Evolutionary conservation across 306 rosid species (phyloP).

Genomic region (Sechiopsis laciniata): DNA sequence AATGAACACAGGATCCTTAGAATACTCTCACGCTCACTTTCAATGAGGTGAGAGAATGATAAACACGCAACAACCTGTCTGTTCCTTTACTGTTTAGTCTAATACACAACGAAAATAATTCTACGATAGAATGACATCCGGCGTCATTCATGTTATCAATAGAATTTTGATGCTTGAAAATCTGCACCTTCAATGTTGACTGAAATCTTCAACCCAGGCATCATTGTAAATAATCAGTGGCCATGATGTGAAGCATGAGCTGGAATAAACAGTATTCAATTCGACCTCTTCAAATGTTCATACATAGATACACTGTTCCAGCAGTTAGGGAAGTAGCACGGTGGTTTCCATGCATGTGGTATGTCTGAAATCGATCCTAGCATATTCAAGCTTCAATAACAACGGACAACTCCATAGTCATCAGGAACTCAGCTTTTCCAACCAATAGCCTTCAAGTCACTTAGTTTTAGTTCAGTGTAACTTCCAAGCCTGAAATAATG

Average conservation of each 20-base stretch:
- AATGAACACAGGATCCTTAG: not conserved
- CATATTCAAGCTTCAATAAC: conserved; percentile 10
- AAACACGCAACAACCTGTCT: conserved; percentile 10
- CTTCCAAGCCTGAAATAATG: conserved; percentile 64
- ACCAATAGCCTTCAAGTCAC: conserved; percentile 60
- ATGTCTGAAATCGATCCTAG: conserved; percentile 14
- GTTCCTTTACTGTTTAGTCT: conserved; percentile 8
- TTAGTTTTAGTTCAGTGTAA: conserved; percentile 58
- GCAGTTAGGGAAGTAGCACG: not conserved
- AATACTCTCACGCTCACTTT: not conserved
- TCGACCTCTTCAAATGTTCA: conserved; percentile 11
- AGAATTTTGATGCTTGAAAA: conserved; percentile 8
- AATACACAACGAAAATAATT: conserved; percentile 9
- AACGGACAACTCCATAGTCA: not conserved
- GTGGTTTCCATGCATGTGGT: conserved; percentile 5
- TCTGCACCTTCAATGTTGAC: not conserved
- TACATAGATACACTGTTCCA: not conserved
- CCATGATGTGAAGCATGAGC: conserved; percentile 4
- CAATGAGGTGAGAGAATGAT: not conserved
- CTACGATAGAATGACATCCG: not conserved
- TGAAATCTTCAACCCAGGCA: conserved; percentile 3
- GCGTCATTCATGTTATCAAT: not conserved
- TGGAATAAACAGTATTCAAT: not conserved
- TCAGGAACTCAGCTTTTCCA: conserved; percentile 45
- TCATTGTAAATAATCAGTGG: not conserved